Evolutionary conservation across 2,329 filamentous ascomycete species (phyloP).

Genomic region (Cladosporium sp.): DNA sequence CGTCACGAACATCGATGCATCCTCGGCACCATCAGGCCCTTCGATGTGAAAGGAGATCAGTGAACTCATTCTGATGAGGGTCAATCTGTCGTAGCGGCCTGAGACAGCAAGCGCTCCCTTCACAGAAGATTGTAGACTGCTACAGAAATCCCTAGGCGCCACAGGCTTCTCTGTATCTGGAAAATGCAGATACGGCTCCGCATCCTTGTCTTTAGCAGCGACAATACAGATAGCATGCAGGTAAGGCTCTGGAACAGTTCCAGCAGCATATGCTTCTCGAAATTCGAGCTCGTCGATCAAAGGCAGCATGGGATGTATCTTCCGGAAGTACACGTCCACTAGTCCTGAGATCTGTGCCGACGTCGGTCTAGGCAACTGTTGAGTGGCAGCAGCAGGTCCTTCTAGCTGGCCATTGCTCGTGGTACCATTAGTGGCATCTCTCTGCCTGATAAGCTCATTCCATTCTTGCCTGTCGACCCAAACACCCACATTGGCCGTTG

Average conservation of each 20-base stretch:
- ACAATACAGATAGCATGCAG: constrained; percentile 50
- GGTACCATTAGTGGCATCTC: constrained; percentile 29
- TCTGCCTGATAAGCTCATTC: constrained; percentile 31
- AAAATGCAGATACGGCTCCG: constrained; percentile 34
- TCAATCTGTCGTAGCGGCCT: constrained; percentile 47
- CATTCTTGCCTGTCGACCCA: constrained; percentile 39
- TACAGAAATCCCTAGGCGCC: constrained; percentile 46
- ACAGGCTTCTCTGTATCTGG: constrained; percentile 42
- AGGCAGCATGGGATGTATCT: constrained; percentile 49
- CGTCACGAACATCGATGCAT: constrained; percentile 48
- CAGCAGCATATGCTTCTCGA: constrained; percentile 38
- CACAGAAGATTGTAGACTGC: constrained; percentile 45
- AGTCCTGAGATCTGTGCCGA: constrained; percentile 27
- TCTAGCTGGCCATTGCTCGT: constrained; percentile 20
- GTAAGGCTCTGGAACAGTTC: constrained; percentile 41
- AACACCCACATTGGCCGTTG: constrained; percentile 35
- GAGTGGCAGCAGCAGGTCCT: constrained; percentile 30
- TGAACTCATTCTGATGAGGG: constrained; percentile 49
- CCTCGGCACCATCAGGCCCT: constrained; percentile 49
- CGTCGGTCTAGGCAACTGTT: constrained; percentile 12
- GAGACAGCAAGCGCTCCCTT: constrained; percentile 44
- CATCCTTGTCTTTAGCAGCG: constrained; percentile 49
- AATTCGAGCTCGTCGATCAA: constrained; percentile 48
- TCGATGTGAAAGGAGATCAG: constrained; percentile 50
- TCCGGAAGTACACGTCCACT: constrained; percentile 48